Evolutionary conservation across 2,329 filamentous ascomycete species (phyloP).

Genomic region (Colletotrichum eremochloae): DNA sequence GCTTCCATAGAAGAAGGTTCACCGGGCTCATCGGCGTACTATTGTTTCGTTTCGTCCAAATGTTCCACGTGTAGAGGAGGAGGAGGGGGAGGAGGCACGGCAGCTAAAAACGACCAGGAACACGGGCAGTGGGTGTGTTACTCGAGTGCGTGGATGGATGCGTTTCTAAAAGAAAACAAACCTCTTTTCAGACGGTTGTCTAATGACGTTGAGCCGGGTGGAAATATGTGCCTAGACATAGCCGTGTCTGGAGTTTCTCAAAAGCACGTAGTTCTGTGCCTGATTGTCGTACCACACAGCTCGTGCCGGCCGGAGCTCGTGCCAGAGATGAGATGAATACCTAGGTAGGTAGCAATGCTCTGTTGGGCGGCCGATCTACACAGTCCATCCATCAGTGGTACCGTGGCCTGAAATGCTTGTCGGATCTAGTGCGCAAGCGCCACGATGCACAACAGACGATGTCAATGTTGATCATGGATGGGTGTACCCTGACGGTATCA

Average conservation of each 20-base stretch:
- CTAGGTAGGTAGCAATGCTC: not conserved
- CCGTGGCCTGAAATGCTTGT: not conserved
- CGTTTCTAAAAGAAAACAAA: not conserved
- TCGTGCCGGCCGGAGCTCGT: not conserved
- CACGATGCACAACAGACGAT: not conserved
- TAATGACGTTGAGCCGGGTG: constrained; percentile 15
- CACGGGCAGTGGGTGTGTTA: not conserved
- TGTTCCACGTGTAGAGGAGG: constrained; percentile 29
- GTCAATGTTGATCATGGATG: not conserved
- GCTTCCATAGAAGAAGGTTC: not conserved
- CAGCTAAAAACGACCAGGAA: constrained; percentile 23
- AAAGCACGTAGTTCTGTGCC: not conserved
- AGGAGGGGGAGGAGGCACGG: constrained; percentile 1
- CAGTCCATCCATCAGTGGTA: not conserved
- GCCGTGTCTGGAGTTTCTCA: constrained; percentile 19
- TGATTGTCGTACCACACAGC: not conserved
- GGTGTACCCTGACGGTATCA: not conserved
- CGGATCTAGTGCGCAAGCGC: not conserved
- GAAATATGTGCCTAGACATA: constrained; percentile 2
- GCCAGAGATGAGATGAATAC: not conserved
- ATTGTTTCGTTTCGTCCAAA: constrained; percentile 41
- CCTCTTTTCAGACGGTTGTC: not conserved
- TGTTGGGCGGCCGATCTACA: not conserved
- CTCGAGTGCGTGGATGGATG: constrained; percentile 6
- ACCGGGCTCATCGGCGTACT: constrained; percentile 20